These are phyloP conservation scores for Lentinula sp. DNA, from an alignment of 768 basidiomycete genomes.

Conservation along the genomic window DNA sequence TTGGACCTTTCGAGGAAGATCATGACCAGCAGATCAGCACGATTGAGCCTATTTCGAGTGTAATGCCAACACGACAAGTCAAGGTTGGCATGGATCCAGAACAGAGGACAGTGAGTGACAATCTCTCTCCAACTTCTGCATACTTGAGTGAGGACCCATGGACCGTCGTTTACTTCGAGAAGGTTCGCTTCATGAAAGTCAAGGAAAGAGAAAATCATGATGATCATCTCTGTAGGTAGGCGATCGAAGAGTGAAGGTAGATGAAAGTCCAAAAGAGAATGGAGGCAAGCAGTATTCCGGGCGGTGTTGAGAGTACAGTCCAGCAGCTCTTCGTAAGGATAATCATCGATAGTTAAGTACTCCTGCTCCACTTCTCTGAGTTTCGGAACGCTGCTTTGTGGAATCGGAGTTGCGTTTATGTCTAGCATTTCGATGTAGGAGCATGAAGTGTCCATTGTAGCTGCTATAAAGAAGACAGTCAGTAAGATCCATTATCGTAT, in stretches of 20 bases:
- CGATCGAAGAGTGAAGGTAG: background rate
- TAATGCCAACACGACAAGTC: background rate
- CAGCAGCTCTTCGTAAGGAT: background rate
- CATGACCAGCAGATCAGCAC: background rate
- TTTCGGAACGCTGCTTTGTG: background rate
- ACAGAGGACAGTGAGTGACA: background rate
- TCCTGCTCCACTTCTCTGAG: background rate
- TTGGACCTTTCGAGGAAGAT: background rate
- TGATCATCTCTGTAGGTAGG: conserved; percentile 5
- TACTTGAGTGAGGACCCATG: conserved; percentile 5
- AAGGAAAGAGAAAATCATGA: background rate
- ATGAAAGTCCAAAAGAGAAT: background rate
- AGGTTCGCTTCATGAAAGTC: background rate
- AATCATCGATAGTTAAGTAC: background rate
- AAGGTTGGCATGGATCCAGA: conserved; percentile 1
- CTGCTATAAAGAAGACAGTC: background rate
- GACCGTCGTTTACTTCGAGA: background rate
- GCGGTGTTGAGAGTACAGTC: background rate
- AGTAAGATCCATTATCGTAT: background rate
- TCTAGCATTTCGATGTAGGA: background rate
- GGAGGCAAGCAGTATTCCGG: background rate
- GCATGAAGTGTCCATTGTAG: background rate
- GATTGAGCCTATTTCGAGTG: background rate
- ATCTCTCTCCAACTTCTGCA: conserved; percentile 2
- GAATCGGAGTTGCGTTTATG: background rate